Evolutionary conservation across 1,284 basidiomycete genomes (phyloP), one percentile per base, ranked within the genome.

Genomic region (Tausonia pullulans): DNA sequence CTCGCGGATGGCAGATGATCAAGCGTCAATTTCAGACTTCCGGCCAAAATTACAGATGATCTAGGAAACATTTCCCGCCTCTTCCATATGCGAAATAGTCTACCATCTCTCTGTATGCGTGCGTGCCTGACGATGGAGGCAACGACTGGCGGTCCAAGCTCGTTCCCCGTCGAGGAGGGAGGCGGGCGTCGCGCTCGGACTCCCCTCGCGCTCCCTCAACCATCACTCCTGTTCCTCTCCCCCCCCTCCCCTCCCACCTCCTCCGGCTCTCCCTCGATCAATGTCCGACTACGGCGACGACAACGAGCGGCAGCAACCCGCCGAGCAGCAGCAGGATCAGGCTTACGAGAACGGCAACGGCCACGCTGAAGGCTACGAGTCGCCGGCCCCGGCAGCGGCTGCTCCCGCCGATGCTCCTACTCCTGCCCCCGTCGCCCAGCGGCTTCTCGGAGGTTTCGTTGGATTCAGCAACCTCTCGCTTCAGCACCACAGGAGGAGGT

Each of bases 401-500:
- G 54, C 56, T 6, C 13, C 58, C n/a, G 9, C 40, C 52, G 16
- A 16, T 53, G 52, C 14, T 16, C n/a, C 39, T 8, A 53, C 14
- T 9, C 41, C 41, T 27, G 51, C 3, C 11, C 41, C n/a, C n/a
- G 44, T 53, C 16, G 60, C 60, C 3, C 72, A 73, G 71, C 77
- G 76, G 70, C 75, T 74, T 64, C 69, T 78, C 62, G 69, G 71
- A 14, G 75, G 74, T 51, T 76, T 73, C 74, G 76, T 94, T 65
- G 85, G 85, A 55, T 87, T 90, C 74, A 90, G 92, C 75, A 97
- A 95, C 78, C 82, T 97, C 65, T 93, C 94, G 66, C 96, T 97
- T 82, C 93, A 97, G 78, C 91, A 96, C 58, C 94, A 96, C 79
- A 86, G 94, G 77, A 91, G 93, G 81, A 94, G 91, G 79, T 76